Evolutionary conservation across 177 flowering plant genomes (phyloP), one percentile per base, ranked within the genome.

Genomic region (Telopea speciosissima): DNA sequence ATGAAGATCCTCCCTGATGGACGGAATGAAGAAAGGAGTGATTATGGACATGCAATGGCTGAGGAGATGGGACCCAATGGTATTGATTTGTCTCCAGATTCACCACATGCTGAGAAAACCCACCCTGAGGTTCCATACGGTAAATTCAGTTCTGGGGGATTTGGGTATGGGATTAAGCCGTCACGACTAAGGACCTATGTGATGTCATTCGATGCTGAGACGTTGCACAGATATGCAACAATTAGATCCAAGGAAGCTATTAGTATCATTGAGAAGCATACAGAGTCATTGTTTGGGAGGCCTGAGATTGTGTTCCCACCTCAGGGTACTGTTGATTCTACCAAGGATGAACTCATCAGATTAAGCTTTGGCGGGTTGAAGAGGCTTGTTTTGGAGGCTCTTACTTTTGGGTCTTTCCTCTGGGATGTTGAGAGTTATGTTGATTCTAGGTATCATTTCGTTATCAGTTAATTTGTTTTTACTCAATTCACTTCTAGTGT

Each of bases 341-440:
- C 96, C 16, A 87, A 82, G 66, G 93, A 92, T 62, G 96, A 88
- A 62, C 78, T 22, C 23, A 81, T 94, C 70, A 89, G 80, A 70
- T 87, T 92, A 22, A 87, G 93, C 85, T 89, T 92, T 73, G 88
- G 85, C 52, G 96, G 96, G 24, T 73, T 92, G 82, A 89, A 79
- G 79, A 85, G 90, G 70, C 88, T 94, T 66, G 92, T 94, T 62
- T 67, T 92, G 84, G 98, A 94, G 79, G 98, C 98, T 56, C 95
- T 94, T 58, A 94, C 97, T 14, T 94, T 94, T 70, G 98, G 98
- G 63, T 86, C 97, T 42, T 92, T 94, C 72, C 92, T 94, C 7
- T 92, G 97, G 97, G 98, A 94, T 71, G 96, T 90, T 17, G 97
- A 94, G 83, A 89, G 91, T 86, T 85, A 84, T 67, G 97, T 94